Percentiles rank a stretch among this genome's conserved stretches.
Evolutionary conservation across 257 asterid species (phyloP).

Genomic region (Leonotis leonurus): DNA sequence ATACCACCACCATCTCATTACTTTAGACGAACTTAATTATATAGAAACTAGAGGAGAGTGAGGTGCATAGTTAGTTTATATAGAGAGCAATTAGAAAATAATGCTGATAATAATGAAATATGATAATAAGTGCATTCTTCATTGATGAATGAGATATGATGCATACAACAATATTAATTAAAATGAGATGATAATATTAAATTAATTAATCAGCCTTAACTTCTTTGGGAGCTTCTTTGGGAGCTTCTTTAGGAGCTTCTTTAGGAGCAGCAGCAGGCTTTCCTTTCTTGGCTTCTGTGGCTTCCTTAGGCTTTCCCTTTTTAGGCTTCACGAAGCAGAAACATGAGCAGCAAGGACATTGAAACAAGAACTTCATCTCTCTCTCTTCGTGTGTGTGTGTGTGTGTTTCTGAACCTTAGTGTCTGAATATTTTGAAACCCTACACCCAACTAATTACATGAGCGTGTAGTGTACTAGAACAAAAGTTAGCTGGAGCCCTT

Average conservation of each 20-base stretch:
- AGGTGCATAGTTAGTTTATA: too few species aligned
- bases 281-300: slow-evolving; percentile 10
- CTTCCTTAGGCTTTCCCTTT: slow-evolving; percentile 43
- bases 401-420: not conserved
- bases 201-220: not conserved
- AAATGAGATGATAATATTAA: not conserved
- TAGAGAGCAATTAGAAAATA: too few species aligned
- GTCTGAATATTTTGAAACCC: not conserved
- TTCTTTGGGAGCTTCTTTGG: not conserved
- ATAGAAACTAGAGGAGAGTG: not conserved
- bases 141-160: not conserved
- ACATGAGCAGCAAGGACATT: slow-evolving; percentile 77
- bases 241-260: not conserved
- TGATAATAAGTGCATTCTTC: not conserved
- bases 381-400: too few species aligned
- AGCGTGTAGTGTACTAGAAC: slow-evolving; percentile 1
- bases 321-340: slow-evolving; percentile 76
- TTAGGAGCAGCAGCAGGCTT: not conserved
- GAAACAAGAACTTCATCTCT: slow-evolving; percentile 70
- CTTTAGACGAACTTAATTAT: too few species aligned
- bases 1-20: too few species aligned
- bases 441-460: not conserved
- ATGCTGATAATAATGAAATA: not conserved
- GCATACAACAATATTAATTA: not conserved
- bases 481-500: slow-evolving; percentile 9